Percentiles rank a stretch among this genome's conserved stretches.
Conservation (phyloP, 1,284 basidiomycete species). For the Moesziomyces sp. region DNA sequence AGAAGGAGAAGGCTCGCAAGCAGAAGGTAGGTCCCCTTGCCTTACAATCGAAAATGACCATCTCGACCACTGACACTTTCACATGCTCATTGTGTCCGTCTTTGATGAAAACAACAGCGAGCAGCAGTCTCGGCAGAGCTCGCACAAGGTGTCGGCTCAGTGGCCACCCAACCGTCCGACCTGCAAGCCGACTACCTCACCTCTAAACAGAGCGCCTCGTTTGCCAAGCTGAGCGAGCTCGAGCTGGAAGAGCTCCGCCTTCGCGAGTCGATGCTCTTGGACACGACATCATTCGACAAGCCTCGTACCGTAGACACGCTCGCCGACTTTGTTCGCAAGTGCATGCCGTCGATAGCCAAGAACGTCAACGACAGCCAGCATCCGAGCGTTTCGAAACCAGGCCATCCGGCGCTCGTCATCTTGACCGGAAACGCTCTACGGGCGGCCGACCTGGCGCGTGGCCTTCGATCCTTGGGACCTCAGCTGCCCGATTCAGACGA, state of each 20-base stretch:
- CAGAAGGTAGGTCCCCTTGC: slow-evolving; percentile 42
- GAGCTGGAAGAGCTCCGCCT: slow-evolving; percentile 59
- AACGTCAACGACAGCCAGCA: slow-evolving; percentile 23
- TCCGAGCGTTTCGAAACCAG: slow-evolving; percentile 20
- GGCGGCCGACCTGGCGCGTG: slow-evolving; percentile 56
- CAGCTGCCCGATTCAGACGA: slow-evolving; percentile 16
- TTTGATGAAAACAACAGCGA: slow-evolving; percentile 19
- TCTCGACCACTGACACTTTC: background rate
- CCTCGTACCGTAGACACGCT: slow-evolving; percentile 33
- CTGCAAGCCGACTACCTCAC: slow-evolving; percentile 62
- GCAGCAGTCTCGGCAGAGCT: slow-evolving; percentile 43
- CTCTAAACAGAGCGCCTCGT: slow-evolving; percentile 45
- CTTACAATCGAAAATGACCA: background rate
- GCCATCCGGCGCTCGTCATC: slow-evolving; percentile 48
- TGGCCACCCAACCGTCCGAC: slow-evolving; percentile 48
- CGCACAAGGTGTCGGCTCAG: slow-evolving; percentile 36
- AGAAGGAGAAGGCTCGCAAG: slow-evolving; percentile 53
- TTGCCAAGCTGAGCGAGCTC: slow-evolving; percentile 55
- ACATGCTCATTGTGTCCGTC: background rate
- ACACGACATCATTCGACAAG: slow-evolving; percentile 34
- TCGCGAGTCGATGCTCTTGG: slow-evolving; percentile 43
- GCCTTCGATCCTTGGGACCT: slow-evolving; percentile 46
- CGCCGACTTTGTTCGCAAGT: slow-evolving; percentile 44
- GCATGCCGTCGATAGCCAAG: slow-evolving; percentile 27
- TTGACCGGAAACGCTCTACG: slow-evolving; percentile 62